Base-by-base conservation (phyloP, 2,329 filamentous ascomycete genomes). In the Fusarium decemcellulare region DNA sequence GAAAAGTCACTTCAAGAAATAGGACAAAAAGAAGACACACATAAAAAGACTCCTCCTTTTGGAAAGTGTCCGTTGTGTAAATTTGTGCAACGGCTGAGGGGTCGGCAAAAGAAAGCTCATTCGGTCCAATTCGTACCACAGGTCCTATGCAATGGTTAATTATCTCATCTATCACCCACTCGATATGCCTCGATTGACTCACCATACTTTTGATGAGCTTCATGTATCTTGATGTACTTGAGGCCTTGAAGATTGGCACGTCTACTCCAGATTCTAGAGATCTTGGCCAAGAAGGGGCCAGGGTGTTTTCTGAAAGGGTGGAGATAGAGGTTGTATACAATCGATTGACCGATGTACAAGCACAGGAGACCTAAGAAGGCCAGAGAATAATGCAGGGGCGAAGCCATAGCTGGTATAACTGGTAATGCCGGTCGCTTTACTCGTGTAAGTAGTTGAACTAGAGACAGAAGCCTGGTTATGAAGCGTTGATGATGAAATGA, bases 261-360 rank as follows among this genome's bases (percentile, higher is more conserved):
- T 57, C 53, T 36, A 29, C 40, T 57, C 53, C 53, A 57, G 32
- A 57, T n/a, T 32, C 53, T 37, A 29, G 53, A 57, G 29, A 57
- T 40, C 42, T 37, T 36, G n/a, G 53, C 53, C 16, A 57, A n/a
- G 12, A 8, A 42, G 7, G 53, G 53, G 18, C 43, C 53, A 14
- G 53, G 53, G 12, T 39, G 29, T 32, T 57, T 57, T 2, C 42
- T 30, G 23, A 55, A 44, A 30, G 52, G 52, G 8, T 55, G 52
- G 29, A 55, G 44, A 16, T 5, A 44, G 5, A 55, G 39, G 30
- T 36, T 55, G 52, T 44, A 44, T 8, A 55, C 12, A n/a, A 44
- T 44, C 8, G 42, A 44, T 14, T 44, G 42, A 14, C 42, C 42
- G 27, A 44, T 11, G 18, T 44, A 44, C 18, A 44, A 15, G 18